Evolutionary conservation across 495 filamentous ascomycete genomes (phyloP), one percentile per base, ranked within the genome.

Genomic region (Aspergillus homomorphus): DNA sequence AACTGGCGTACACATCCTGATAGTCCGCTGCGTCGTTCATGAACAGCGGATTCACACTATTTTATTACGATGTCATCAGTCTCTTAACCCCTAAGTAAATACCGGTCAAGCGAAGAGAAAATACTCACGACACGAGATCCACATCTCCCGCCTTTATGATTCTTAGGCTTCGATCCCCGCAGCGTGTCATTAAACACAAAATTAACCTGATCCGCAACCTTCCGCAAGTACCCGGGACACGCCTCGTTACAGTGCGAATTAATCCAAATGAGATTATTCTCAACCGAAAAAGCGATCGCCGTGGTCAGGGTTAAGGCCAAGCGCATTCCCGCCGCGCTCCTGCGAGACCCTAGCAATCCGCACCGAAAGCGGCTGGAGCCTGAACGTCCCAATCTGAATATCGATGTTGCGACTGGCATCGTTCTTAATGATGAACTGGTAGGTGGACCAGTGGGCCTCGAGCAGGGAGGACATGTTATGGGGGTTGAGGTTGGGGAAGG

Each of bases 1-100:
- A 77, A 28, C 67, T 66, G 19, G 43, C 60, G 24, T 77, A 69
- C 16, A 69, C 66, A 42, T 70, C 60, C 66, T 73, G 72, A 16
- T 62, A 63, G 10, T 58, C 44, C 30, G 43, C 65, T 2, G 71
- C 67, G 42, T 70, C 73, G 46, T 74, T 72, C 49, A 73, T 63
- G 52, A 59, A 63, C 7, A 63, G 30, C 10, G 56, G 61, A 22
- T 53, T 57, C 3, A 21, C 5, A 0, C 54, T 57, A 28, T 19
- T 10, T 28, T 3, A 28, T 28, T 28, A 45, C 2, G 23, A 22
- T 51, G 23, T n/a, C 19, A 43, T 49, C n/a, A 50, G 15, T 51
- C 28, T 43, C 50, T 19, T 20, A 4, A 0, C 18, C 18, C 14
- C 21, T 16, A 33, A 30, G 4, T 14, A 18, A n/a, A 42, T 6